These are phyloP conservation scores for Mycena polygramma DNA, from an alignment of 768 basidiomycete genomes.

Conservation along the genomic window DNA sequence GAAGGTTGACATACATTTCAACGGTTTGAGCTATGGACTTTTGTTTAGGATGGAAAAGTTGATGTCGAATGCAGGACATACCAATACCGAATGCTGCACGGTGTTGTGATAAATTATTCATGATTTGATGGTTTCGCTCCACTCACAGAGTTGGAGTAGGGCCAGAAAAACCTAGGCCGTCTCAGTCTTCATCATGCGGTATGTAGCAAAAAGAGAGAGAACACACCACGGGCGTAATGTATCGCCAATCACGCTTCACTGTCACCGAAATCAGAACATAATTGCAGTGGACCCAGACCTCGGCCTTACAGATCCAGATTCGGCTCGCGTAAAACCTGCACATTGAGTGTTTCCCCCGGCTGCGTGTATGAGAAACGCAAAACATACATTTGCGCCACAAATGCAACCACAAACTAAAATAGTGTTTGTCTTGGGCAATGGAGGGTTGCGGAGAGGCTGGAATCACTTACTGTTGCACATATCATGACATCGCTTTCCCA, in stretches of 20 bases:
- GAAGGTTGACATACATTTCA: neutral
- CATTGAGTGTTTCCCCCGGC: too few relatives aligned
- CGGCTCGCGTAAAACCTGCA: neutral
- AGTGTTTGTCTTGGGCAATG: too few relatives aligned
- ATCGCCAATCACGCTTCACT: neutral
- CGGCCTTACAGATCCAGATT: too few relatives aligned
- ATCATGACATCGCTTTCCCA: neutral
- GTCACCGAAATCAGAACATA: neutral
- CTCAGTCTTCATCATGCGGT: too few relatives aligned
- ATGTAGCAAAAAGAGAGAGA: neutral
- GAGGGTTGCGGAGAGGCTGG: too few relatives aligned
- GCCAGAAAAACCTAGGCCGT: neutral
- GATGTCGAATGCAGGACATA: neutral
- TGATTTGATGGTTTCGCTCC: too few relatives aligned
- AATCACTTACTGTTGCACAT: neutral
- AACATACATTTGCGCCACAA: neutral
- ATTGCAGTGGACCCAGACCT: too few relatives aligned
- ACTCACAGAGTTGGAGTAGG: neutral
- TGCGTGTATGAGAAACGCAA: neutral
- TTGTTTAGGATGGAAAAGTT: neutral
- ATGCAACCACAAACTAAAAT: conserved; percentile 12
- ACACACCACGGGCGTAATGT: neutral
- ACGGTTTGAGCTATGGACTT: neutral
- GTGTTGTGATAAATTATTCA: neutral
- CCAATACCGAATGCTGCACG: neutral